Evolutionary conservation across 2,329 filamentous ascomycete genomes (phyloP).

Genomic region (Alternaria tenuissima): DNA sequence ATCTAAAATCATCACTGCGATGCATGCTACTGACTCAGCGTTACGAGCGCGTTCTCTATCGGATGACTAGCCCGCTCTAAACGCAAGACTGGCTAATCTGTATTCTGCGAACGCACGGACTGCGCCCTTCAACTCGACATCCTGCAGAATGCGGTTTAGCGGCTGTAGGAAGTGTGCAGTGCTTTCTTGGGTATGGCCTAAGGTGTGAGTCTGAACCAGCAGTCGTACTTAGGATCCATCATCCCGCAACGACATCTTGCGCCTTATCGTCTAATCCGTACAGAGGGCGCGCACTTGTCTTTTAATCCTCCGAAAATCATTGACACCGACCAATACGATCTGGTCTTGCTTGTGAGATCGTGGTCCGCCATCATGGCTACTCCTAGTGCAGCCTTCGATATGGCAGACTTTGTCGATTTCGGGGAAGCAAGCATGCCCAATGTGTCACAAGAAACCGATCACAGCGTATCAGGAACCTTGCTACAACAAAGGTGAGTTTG

Average conservation of each 20-base stretch:
- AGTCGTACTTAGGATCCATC: conserved; percentile 21
- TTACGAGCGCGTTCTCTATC: conserved; percentile 10
- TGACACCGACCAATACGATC: conserved; percentile 2
- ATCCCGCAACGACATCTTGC: conserved; percentile 18
- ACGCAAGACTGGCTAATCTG: conserved; percentile 18
- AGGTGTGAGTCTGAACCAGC: conserved; percentile 16
- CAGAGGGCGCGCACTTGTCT: conserved; percentile 30
- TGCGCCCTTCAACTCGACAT: conserved; percentile 31
- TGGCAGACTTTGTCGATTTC: conserved; percentile 52
- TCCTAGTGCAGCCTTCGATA: conserved; percentile 39
- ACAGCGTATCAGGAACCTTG: conserved; percentile 1
- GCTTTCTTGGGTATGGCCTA: conserved; percentile 10
- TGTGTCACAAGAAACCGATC: conserved; percentile 20
- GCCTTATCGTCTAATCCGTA: conserved; percentile 29
- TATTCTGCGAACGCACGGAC: conserved; percentile 22
- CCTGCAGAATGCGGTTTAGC: conserved; percentile 17
- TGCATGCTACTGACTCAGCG: conserved; percentile 19
- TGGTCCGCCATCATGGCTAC: conserved; percentile 35
- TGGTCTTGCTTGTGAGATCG: conserved; percentile 3
- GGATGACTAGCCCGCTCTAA: conserved; percentile 13
- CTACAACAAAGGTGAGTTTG: conserved; percentile 27
- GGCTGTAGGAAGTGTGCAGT: conserved; percentile 11
- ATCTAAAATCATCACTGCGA: background rate
- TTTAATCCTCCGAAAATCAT: conserved; percentile 2
- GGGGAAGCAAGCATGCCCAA: conserved; percentile 48